A percentile compares a stretch with the other conserved stretches of the same genome.
These are phyloP conservation scores for Verticillium isaacii DNA, from an alignment of 2,329 filamentous ascomycete genomes.

Conservation along the genomic window DNA sequence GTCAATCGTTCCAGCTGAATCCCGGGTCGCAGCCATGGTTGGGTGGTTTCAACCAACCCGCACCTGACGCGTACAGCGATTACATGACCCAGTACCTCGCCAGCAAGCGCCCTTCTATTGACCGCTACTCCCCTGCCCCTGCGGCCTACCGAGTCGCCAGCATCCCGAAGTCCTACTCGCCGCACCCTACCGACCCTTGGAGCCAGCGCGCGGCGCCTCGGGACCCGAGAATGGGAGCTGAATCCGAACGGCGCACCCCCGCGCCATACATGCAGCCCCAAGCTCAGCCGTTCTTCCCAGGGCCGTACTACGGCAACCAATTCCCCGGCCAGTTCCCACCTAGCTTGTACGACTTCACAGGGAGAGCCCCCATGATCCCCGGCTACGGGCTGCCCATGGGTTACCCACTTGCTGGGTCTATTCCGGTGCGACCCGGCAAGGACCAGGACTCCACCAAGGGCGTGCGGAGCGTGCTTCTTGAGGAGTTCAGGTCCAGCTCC, in stretches of 20 bases:
- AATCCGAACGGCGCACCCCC: conserved; percentile 4
- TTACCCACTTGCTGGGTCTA: conserved; percentile 14
- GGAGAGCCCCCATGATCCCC: conserved; percentile 11
- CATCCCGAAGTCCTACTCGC: conserved; percentile 18
- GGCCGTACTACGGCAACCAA: not conserved
- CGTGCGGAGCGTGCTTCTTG: conserved; percentile 66
- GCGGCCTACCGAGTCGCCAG: conserved; percentile 23
- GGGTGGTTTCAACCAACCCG: conserved; percentile 24
- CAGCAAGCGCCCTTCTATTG: conserved; percentile 30
- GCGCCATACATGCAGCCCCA: not conserved
- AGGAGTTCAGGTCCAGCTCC: conserved; percentile 72
- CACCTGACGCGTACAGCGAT: conserved; percentile 27
- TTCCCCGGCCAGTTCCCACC: conserved; percentile 8
- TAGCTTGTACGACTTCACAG: conserved; percentile 4
- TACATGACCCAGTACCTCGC: conserved; percentile 13
- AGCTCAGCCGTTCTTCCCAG: not conserved
- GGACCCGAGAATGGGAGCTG: conserved; percentile 21
- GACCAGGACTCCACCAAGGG: conserved; percentile 56
- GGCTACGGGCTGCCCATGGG: conserved; percentile 24
- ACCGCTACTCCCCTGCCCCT: conserved; percentile 31
- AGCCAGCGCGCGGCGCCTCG: conserved; percentile 23
- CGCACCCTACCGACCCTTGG: conserved; percentile 25
- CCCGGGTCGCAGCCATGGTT: conserved; percentile 42
- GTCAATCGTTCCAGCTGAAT: conserved; percentile 41
- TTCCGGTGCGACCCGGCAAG: conserved; percentile 34